Evolutionary conservation across 1,284 basidiomycete genomes (phyloP).

Genomic region (Puccinia hordei): DNA sequence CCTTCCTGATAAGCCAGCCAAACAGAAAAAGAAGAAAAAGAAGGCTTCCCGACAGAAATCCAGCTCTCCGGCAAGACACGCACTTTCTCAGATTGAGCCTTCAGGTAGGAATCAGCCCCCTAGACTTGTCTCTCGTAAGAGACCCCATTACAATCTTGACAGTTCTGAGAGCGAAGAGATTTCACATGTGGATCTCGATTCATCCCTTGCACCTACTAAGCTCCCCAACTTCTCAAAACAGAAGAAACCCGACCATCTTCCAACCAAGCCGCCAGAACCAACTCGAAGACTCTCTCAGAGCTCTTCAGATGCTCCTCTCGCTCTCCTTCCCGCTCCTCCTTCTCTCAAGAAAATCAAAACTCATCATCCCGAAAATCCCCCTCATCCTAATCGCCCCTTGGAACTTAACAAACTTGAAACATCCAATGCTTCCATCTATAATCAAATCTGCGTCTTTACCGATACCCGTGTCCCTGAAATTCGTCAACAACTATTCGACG

Average conservation of each 20-base stretch:
- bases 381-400: background rate
- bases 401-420: background rate
- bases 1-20: too few relatives aligned
- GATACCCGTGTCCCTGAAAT: background rate
- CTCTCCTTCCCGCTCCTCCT: background rate
- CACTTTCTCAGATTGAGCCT: too few relatives aligned
- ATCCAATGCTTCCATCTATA: background rate
- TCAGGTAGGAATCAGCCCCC: too few relatives aligned
- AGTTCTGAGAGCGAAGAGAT: too few relatives aligned
- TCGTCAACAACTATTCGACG: background rate
- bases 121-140: too few relatives aligned
- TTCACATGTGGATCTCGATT: too few relatives aligned
- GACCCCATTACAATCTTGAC: too few relatives aligned
- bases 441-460: background rate
- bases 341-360: slow-evolving; percentile 16
- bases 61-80: too few relatives aligned
- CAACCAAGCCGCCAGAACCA: background rate
- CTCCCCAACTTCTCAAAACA: too few relatives aligned
- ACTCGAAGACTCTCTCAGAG: background rate
- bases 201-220: too few relatives aligned
- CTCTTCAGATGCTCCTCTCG: background rate
- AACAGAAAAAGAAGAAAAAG: too few relatives aligned
- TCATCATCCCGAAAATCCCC: background rate
- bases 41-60: too few relatives aligned
- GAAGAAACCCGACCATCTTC: background rate